These are phyloP conservation scores for Wickerhamomyces subpelliculosus DNA, from an alignment of 805 yeast genomes.

Conservation along the genomic window DNA sequence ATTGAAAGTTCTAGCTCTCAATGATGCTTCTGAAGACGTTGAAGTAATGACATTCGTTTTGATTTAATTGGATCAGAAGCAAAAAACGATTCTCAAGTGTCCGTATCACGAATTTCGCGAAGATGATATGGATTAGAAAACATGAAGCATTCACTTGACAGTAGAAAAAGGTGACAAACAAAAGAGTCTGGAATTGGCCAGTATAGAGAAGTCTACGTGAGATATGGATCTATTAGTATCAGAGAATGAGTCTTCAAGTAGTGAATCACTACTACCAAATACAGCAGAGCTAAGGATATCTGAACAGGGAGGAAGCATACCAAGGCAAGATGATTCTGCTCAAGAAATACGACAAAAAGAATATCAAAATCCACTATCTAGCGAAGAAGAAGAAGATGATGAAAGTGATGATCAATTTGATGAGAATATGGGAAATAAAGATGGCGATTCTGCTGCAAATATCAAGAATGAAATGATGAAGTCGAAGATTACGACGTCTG, in stretches of 20 bases:
- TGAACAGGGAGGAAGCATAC: background rate
- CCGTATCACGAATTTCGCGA: too few species aligned
- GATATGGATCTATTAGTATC: slow-evolving; percentile 15
- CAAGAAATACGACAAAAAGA: background rate
- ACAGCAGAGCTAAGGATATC: background rate
- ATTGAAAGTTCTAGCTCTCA: too few species aligned
- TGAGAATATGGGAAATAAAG: background rate
- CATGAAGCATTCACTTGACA: too few species aligned
- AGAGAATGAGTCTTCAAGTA: slow-evolving; percentile 19
- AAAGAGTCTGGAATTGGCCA: too few species aligned
- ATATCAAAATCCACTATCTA: background rate
- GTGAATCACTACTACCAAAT: slow-evolving; percentile 9
- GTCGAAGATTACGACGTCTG: slow-evolving; percentile 15
- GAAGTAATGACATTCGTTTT: background rate
- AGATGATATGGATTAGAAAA: too few species aligned
- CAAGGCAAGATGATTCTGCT: background rate
- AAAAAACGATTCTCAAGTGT: background rate
- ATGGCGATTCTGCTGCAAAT: background rate
- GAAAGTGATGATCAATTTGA: slow-evolving; percentile 1
- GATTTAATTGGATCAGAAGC: background rate
- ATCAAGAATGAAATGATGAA: slow-evolving; percentile 16
- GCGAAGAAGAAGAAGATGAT: background rate
- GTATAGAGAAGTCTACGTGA: background rate
- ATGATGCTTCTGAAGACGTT: too few species aligned
- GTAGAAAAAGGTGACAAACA: too few species aligned